Evolutionary conservation across 2,329 filamentous ascomycete genomes (phyloP).

Genomic region (Whalleya microplaca): DNA sequence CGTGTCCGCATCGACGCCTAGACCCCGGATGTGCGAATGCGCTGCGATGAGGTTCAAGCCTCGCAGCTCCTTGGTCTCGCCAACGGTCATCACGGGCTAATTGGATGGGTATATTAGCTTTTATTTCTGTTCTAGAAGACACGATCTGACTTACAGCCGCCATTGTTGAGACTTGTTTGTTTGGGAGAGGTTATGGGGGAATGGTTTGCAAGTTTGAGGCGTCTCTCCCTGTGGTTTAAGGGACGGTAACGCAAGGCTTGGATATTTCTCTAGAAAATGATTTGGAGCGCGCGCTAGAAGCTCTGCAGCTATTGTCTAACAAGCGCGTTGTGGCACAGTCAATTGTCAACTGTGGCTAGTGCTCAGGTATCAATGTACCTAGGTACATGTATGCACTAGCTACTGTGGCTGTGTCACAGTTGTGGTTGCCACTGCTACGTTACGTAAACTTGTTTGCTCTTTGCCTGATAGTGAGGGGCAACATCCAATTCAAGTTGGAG

Average conservation of each 20-base stretch:
- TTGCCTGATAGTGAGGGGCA: no score
- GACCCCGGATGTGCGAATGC: conserved; percentile 95
- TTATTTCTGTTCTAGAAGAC: not conserved
- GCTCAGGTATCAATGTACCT: no score
- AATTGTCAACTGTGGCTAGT: not conserved
- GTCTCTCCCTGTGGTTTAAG: not conserved
- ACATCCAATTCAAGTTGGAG: no score
- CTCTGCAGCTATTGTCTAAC: not conserved
- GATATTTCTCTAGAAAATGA: not conserved
- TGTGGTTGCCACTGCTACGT: no score
- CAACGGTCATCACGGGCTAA: conserved; percentile 74
- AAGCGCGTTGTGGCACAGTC: not conserved
- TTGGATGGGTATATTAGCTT: conserved; percentile 9
- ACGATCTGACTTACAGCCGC: conserved; percentile 52
- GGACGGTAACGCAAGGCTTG: not conserved
- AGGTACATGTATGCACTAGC: no score
- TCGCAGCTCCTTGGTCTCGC: conserved; percentile 93
- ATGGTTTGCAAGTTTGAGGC: conserved; percentile 1
- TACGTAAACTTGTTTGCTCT: no score
- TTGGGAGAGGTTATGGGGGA: conserved; percentile 4
- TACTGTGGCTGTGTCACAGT: not conserved
- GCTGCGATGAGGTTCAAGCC: conserved; percentile 97
- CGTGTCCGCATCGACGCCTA: conserved; percentile 90
- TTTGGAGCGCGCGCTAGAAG: not conserved
- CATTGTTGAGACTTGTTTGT: conserved; percentile 43